Conservation (phyloP, 2,329 filamentous ascomycete genomes). For the Trichophyton benhamiae region DNA sequence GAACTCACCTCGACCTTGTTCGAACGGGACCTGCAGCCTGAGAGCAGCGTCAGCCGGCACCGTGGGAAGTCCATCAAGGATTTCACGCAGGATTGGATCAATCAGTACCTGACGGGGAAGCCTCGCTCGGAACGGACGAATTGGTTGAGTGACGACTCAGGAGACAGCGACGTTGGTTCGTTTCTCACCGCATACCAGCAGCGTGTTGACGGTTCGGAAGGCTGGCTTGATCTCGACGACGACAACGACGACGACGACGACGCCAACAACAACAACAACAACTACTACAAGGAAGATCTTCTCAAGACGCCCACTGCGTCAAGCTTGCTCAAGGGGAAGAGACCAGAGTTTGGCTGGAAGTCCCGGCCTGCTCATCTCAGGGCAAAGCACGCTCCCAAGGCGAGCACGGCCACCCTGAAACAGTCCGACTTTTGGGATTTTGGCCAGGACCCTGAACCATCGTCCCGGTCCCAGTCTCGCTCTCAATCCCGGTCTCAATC, state of each 20-base stretch:
- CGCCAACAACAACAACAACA: too few relatives aligned
- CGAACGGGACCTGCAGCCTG: slow-evolving; percentile 16
- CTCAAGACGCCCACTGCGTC: slow-evolving; percentile 28
- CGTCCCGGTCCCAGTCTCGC: slow-evolving; percentile 26
- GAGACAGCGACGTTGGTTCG: slow-evolving; percentile 62
- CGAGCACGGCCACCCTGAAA: slow-evolving; percentile 31
- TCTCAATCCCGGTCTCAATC: slow-evolving; percentile 27
- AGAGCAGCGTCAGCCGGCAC: slow-evolving; percentile 14
- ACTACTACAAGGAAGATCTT: slow-evolving; percentile 23
- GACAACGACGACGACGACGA: too few relatives aligned
- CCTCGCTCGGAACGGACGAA: slow-evolving; percentile 58
- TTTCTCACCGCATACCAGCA: slow-evolving; percentile 32
- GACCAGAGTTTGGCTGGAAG: slow-evolving; percentile 13
- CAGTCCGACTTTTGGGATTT: slow-evolving; percentile 37
- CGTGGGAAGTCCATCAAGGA: slow-evolving; percentile 35
- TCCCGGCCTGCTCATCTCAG: slow-evolving; percentile 17
- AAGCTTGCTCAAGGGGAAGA: slow-evolving; percentile 7
- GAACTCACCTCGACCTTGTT: slow-evolving; percentile 16
- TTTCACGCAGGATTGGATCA: slow-evolving; percentile 75
- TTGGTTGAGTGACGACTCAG: slow-evolving; percentile 71
- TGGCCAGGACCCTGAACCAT: slow-evolving; percentile 26
- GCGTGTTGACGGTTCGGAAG: slow-evolving; percentile 32
- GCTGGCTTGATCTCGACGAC: slow-evolving; percentile 33
- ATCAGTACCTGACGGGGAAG: slow-evolving; percentile 64
- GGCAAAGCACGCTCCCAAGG: slow-evolving; percentile 25